Evolutionary conservation across 2,329 filamentous ascomycete species (phyloP).

Genomic region (Nannizzia gypsea): DNA sequence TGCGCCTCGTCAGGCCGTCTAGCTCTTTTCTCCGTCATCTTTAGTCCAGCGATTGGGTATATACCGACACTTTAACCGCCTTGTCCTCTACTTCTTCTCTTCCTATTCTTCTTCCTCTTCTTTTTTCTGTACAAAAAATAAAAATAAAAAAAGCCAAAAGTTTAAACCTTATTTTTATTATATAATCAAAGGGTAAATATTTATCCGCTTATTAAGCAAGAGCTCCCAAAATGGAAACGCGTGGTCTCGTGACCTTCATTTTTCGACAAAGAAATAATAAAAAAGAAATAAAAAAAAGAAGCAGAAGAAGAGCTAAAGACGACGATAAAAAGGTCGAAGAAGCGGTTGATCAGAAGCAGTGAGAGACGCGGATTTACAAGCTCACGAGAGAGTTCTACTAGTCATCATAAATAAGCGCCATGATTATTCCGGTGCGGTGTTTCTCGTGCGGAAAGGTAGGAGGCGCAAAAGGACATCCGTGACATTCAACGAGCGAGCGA

Average conservation of each 20-base stretch:
- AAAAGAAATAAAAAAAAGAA: not conserved
- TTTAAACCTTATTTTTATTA: not conserved
- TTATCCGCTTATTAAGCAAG: not conserved
- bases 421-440: constrained; percentile 98
- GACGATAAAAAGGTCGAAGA: not conserved
- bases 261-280: not conserved
- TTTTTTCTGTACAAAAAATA: not conserved
- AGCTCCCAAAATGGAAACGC: not conserved
- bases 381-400: not conserved
- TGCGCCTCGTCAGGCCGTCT: constrained; percentile 10
- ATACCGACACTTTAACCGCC: not conserved
- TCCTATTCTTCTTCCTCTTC: not conserved
- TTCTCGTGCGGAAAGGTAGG: constrained; percentile 97
- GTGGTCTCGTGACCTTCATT: not conserved
- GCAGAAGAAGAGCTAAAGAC: not conserved
- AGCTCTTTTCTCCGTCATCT: constrained; percentile 11
- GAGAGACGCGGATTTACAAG: not conserved
- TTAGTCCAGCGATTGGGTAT: not conserved
- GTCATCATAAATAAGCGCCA: constrained; percentile 27
- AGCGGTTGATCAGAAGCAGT: not conserved
- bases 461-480: not conserved
- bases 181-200: not conserved
- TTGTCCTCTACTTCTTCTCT: too few relatives aligned
- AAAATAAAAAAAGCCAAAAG: not conserved
- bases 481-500: not conserved